Conservation (phyloP, 2,329 filamentous ascomycete species). For the Aspergillus sp. region DNA sequence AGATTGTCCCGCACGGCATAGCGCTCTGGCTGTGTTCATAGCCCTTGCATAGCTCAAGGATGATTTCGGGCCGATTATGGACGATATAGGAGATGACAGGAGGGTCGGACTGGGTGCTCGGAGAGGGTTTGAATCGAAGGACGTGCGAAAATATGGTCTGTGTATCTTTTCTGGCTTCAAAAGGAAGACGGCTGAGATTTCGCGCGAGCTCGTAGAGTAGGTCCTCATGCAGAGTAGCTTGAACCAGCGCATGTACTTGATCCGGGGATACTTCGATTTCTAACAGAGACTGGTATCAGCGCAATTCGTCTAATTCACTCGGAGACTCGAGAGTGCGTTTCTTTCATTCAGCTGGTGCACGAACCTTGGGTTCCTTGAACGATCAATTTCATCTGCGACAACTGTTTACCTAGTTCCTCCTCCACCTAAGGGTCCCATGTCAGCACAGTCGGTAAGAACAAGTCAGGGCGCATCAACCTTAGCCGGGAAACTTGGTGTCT, state of each 20-base stretch:
- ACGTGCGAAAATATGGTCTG: slow-evolving; percentile 95
- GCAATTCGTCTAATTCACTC: background rate
- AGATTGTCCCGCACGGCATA: slow-evolving; percentile 83
- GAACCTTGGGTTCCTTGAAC: slow-evolving; percentile 89
- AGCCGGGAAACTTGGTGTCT: slow-evolving; percentile 49
- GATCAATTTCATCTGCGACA: slow-evolving; percentile 87
- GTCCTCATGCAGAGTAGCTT: slow-evolving; percentile 82
- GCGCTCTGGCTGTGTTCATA: slow-evolving; percentile 90
- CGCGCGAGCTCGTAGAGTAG: slow-evolving; percentile 80
- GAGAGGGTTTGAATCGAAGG: slow-evolving; percentile 78
- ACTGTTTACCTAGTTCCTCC: slow-evolving; percentile 82
- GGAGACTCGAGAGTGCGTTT: too few relatives aligned
- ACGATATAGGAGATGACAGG: slow-evolving; percentile 87
- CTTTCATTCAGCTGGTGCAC: too few relatives aligned
- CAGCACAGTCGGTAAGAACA: slow-evolving; percentile 1
- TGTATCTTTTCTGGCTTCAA: slow-evolving; percentile 93
- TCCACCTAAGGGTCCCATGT: slow-evolving; percentile 56
- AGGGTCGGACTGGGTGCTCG: slow-evolving; percentile 68
- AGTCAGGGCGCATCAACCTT: slow-evolving; percentile 48
- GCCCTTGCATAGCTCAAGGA: slow-evolving; percentile 83
- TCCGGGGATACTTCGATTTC: slow-evolving; percentile 85
- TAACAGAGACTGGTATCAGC: slow-evolving; percentile 37
- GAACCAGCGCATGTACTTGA: slow-evolving; percentile 82
- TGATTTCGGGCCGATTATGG: slow-evolving; percentile 78
- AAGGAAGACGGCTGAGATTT: slow-evolving; percentile 80